phyloP scores from a whole-genome alignment of 257 asterid species.

The Solanum paucissectum region DNA sequence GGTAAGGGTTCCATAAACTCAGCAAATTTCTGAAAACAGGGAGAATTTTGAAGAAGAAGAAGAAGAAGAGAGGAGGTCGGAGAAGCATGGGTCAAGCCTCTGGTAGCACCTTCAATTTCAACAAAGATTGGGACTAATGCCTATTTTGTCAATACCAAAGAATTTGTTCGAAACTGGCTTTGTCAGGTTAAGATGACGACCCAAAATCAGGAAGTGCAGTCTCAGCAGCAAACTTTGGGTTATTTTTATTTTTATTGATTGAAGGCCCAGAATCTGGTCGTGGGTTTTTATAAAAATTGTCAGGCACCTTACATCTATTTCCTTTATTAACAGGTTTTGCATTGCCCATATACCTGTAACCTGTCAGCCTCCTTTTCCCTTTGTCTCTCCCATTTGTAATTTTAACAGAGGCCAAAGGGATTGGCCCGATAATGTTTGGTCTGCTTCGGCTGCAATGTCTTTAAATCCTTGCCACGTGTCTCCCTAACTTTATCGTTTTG shows the following conservation, averaged over 20 bases:
- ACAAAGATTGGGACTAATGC: not conserved
- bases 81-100: not conserved
- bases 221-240: not conserved
- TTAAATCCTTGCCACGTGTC: not conserved
- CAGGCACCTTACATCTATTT: not conserved
- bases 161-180: not conserved
- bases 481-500: not conserved
- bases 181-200: not conserved
- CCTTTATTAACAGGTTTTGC: not conserved
- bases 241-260: not conserved
- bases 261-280: not conserved
- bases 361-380: not conserved
- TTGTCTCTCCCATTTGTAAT: not conserved
- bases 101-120: not conserved
- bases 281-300: not conserved
- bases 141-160: not conserved
- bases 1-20: not conserved
- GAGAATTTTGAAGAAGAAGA: not conserved
- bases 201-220: not conserved
- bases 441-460: not conserved
- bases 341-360: not conserved
- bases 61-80: not conserved
- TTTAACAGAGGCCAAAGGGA: not conserved
- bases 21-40: not conserved
- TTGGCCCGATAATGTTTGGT: not conserved